phyloP scores from a whole-genome alignment of 192 early-diverging fungal genomes.

The Endogone sp. region DNA sequence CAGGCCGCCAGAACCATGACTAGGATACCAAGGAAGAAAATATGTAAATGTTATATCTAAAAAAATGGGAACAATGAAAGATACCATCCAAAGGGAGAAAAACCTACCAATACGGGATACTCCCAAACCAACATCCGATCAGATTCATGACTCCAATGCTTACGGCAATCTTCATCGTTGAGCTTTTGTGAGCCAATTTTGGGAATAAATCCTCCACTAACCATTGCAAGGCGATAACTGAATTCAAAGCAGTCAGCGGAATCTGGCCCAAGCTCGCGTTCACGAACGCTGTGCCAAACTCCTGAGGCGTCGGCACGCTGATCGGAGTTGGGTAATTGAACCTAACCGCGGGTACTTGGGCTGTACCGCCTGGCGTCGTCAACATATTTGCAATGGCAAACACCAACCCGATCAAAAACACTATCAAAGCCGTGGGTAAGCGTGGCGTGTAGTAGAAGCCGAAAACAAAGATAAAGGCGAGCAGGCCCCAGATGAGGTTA shows the following conservation, averaged over 20 bases:
- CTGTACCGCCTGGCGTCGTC: conserved; percentile 17
- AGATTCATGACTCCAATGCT: conserved; percentile 80
- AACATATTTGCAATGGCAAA: conserved; percentile 60
- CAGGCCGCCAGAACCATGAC: conserved; percentile 82
- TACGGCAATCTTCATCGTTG: conserved; percentile 48
- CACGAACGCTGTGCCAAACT: conserved; percentile 71
- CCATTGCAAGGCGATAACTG: conserved; percentile 72
- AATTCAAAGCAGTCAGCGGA: conserved; percentile 83
- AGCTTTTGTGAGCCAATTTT: conserved; percentile 18
- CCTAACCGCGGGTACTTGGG: conserved; percentile 27
- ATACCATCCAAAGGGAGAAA: not conserved
- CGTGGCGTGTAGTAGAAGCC: conserved; percentile 54
- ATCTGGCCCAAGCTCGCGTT: conserved; percentile 84
- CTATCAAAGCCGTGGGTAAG: conserved; percentile 63
- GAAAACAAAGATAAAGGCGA: conserved; percentile 67
- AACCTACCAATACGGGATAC: conserved; percentile 68
- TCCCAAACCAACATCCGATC: conserved; percentile 71
- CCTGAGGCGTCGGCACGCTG: conserved; percentile 55
- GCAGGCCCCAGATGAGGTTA: conserved; percentile 68
- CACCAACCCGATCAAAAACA: conserved; percentile 67
- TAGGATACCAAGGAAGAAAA: conserved; percentile 4
- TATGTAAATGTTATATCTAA: not conserved
- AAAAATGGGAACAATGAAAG: not conserved
- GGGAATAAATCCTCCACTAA: conserved; percentile 85
- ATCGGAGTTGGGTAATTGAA: conserved; percentile 52